Evolutionary conservation across 2,329 filamentous ascomycete species (phyloP).

Genomic region (Aspergillus piperis): DNA sequence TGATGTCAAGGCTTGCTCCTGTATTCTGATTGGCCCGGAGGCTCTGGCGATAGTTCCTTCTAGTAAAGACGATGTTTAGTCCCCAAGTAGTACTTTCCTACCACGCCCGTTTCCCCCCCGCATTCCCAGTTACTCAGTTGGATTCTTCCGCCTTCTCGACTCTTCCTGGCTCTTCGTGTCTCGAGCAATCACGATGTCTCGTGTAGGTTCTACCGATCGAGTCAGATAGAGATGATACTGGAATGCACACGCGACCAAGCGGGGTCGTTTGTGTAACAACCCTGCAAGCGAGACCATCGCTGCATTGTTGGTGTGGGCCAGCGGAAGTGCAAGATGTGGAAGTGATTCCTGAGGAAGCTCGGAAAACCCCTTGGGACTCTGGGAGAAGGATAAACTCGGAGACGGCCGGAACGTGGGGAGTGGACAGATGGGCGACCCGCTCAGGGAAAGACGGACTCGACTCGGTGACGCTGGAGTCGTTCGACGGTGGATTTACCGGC

Average conservation of each 20-base stretch:
- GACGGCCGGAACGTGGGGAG: neutral
- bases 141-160: constrained; percentile 1
- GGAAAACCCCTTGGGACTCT: neutral
- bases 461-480: no score
- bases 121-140: neutral
- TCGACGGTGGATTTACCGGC: neutral
- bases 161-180: neutral
- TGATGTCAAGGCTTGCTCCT: neutral
- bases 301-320: neutral
- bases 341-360: neutral
- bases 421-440: neutral
- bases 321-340: neutral
- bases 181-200: neutral
- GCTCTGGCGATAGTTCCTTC: neutral
- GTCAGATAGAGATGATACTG: neutral
- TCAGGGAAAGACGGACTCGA: no score
- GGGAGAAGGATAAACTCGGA: neutral
- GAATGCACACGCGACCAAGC: neutral
- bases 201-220: neutral
- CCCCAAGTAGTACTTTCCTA: neutral
- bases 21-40: neutral
- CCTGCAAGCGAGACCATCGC: neutral
- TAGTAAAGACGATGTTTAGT: no score
- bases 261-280: neutral
- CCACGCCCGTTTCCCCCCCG: neutral